Evolutionary conservation across 1,139 yeast species (phyloP).

Genomic region (Saccharomyces uvarum): DNA sequence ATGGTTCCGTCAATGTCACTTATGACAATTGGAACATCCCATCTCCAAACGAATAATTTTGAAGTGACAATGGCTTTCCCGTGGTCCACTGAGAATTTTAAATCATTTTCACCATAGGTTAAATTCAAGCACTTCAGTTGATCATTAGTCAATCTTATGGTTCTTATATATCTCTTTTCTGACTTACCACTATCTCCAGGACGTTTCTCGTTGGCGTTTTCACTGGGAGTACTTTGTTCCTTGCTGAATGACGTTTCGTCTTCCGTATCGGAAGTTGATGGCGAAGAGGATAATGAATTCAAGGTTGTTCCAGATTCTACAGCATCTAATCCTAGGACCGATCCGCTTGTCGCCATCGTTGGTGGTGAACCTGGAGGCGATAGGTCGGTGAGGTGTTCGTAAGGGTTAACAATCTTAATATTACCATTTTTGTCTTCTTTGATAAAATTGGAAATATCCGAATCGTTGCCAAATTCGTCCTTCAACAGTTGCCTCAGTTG

Average conservation of each 20-base stretch:
- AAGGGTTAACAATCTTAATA: slow-evolving; percentile 49
- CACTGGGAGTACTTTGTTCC: neutral
- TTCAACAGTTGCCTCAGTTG: slow-evolving; percentile 62
- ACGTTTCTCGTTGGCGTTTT: slow-evolving; percentile 8
- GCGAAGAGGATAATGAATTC: slow-evolving; percentile 7
- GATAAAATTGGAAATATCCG: slow-evolving; percentile 43
- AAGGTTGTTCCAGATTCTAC: neutral
- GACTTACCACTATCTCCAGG: slow-evolving; percentile 5
- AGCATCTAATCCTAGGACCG: slow-evolving; percentile 6
- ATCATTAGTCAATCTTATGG: slow-evolving; percentile 84
- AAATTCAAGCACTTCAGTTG: slow-evolving; percentile 71
- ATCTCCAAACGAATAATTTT: slow-evolving; percentile 76
- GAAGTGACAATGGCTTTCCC: slow-evolving; percentile 74
- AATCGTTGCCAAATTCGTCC: slow-evolving; percentile 57
- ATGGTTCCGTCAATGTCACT: slow-evolving; percentile 98
- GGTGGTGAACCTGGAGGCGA: slow-evolving; percentile 17
- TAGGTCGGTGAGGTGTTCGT: slow-evolving; percentile 27
- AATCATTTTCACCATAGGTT: slow-evolving; percentile 69
- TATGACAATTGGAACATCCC: slow-evolving; percentile 81
- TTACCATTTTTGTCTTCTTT: slow-evolving; percentile 67
- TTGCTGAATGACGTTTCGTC: slow-evolving; percentile 1
- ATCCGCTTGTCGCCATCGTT: slow-evolving; percentile 21
- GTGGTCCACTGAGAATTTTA: slow-evolving; percentile 71
- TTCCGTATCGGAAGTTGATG: slow-evolving; percentile 2
- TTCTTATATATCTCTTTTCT: slow-evolving; percentile 55